A percentile compares a stretch with the other conserved stretches of the same genome.
Conservation (phyloP, 2,329 filamentous ascomycete species). For the Berkeleyomyces rouxiae region DNA sequence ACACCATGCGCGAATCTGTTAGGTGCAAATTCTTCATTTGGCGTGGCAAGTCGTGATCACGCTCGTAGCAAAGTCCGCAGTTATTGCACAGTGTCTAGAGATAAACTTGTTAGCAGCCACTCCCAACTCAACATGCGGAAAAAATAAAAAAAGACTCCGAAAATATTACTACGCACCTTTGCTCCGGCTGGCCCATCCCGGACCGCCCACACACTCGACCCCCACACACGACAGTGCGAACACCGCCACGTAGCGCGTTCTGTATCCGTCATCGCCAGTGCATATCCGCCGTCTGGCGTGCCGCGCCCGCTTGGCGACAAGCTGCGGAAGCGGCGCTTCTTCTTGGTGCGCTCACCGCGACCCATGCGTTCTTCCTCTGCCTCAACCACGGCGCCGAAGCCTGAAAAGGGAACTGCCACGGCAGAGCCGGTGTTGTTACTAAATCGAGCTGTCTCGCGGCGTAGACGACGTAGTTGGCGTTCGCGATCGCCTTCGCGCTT, state of each 20-base stretch:
- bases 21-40: slow-evolving; percentile 27
- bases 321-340: slow-evolving; percentile 83
- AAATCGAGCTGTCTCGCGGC: slow-evolving; percentile 83
- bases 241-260: slow-evolving; percentile 80
- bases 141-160: slow-evolving; percentile 4
- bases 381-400: slow-evolving; percentile 34
- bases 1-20: slow-evolving; percentile 12
- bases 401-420: slow-evolving; percentile 49
- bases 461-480: slow-evolving; percentile 68
- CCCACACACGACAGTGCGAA: slow-evolving; percentile 73
- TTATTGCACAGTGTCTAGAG: slow-evolving; percentile 74
- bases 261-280: slow-evolving; percentile 52
- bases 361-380: slow-evolving; percentile 71
- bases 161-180: slow-evolving; percentile 42
- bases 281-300: slow-evolving; percentile 67
- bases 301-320: slow-evolving; percentile 65
- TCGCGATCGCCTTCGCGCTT: slow-evolving; percentile 91
- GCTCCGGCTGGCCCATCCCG: slow-evolving; percentile 75
- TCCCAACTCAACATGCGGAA: slow-evolving; percentile 8
- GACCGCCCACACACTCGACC: slow-evolving; percentile 84
- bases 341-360: slow-evolving; percentile 81
- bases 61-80: slow-evolving; percentile 77
- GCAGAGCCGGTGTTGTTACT: slow-evolving; percentile 71
- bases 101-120: slow-evolving; percentile 14
- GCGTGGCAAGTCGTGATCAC: slow-evolving; percentile 61